Conservation (phyloP, 1,284 basidiomycete species). For the Boletus austroedulis region DNA sequence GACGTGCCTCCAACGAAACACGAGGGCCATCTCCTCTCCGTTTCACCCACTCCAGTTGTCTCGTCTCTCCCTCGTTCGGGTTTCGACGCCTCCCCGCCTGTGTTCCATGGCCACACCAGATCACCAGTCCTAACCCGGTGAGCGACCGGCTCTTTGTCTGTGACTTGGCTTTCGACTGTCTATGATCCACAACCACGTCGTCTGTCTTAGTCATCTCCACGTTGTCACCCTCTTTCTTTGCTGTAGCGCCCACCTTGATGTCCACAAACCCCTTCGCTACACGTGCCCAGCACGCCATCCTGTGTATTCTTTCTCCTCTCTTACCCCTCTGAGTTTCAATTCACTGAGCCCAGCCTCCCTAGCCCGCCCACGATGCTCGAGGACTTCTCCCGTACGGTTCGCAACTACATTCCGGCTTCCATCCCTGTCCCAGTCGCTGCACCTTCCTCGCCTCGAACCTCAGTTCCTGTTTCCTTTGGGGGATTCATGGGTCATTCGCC, state of each 20-base stretch:
- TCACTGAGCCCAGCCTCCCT: slow-evolving; percentile 23
- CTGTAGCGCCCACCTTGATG: neutral
- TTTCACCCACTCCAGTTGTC: slow-evolving; percentile 8
- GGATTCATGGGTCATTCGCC: slow-evolving; percentile 37
- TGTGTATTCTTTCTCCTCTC: neutral
- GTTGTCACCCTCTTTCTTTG: slow-evolving; percentile 20
- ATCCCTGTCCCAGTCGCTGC: slow-evolving; percentile 47
- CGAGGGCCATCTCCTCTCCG: slow-evolving; percentile 25
- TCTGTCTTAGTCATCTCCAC: slow-evolving; percentile 3
- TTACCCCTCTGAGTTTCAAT: neutral
- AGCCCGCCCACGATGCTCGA: slow-evolving; percentile 51
- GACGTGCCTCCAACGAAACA: slow-evolving; percentile 30
- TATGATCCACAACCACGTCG: slow-evolving; percentile 1
- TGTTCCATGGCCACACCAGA: slow-evolving; percentile 28
- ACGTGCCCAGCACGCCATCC: slow-evolving; percentile 15
- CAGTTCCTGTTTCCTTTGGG: slow-evolving; percentile 49
- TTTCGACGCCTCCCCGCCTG: slow-evolving; percentile 7
- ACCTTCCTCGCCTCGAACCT: slow-evolving; percentile 50
- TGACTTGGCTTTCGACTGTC: slow-evolving; percentile 1
- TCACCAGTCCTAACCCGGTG: slow-evolving; percentile 35
- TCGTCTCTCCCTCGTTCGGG: slow-evolving; percentile 15
- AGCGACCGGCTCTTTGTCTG: slow-evolving; percentile 8
- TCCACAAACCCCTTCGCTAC: slow-evolving; percentile 11
- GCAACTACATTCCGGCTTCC: slow-evolving; percentile 52
- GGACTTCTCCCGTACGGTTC: slow-evolving; percentile 49